Evolutionary conservation across 257 asterid genomes (phyloP).

Genomic region (Lycium ferocissimum): DNA sequence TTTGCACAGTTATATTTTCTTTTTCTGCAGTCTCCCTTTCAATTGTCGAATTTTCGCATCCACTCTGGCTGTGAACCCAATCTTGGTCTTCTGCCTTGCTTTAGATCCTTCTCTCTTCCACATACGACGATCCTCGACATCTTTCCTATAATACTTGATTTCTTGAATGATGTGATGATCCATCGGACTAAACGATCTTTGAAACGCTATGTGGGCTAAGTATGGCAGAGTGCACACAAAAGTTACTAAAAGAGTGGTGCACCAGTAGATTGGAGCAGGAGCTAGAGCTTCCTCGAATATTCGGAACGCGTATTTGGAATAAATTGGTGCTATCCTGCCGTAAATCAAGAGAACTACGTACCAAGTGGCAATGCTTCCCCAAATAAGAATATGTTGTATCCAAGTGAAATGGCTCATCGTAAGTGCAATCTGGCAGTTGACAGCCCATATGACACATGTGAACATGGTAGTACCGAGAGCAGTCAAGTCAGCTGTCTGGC

Average conservation of each 20-base stretch:
- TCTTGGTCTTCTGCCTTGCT: conserved; percentile 79
- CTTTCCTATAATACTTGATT: conserved; percentile 78
- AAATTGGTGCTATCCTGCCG: conserved; percentile 54
- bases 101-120: conserved; percentile 82
- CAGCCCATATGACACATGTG: conserved; percentile 90
- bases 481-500: conserved; percentile 87
- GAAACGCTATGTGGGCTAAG: conserved; percentile 76
- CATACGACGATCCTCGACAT: conserved; percentile 82
- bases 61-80: conserved; percentile 92
- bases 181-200: conserved; percentile 77
- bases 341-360: conserved; percentile 72
- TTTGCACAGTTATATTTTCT: conserved; percentile 36
- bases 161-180: conserved; percentile 96
- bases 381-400: conserved; percentile 83
- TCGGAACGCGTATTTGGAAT: conserved; percentile 54
- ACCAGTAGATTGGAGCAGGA: conserved; percentile 91
- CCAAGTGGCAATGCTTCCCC: conserved; percentile 78
- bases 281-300: conserved; percentile 73
- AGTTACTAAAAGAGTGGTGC: conserved; percentile 71
- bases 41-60: conserved; percentile 87
- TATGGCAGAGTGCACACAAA: conserved; percentile 80
- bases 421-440: conserved; percentile 83
- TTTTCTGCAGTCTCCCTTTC: conserved; percentile 73
- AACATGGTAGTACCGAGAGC: conserved; percentile 92
- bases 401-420: conserved; percentile 97